Base-by-base conservation (phyloP, 163 green algal genomes). In the Scenedesmus sp. region DNA sequence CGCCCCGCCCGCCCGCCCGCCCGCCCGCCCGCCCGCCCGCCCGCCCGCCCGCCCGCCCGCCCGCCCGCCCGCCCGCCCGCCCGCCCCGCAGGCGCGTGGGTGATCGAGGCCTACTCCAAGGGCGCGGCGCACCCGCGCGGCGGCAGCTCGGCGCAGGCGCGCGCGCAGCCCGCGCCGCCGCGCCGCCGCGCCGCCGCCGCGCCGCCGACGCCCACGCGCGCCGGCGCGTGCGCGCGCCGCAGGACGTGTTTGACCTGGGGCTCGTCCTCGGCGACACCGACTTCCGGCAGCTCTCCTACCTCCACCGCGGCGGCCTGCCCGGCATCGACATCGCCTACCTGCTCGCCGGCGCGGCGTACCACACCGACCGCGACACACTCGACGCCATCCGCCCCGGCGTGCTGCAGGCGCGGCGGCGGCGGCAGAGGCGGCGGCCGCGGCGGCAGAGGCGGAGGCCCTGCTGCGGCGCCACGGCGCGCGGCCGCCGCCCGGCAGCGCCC, bases 221-320 rank as follows among this genome's bases (percentile, higher is more conserved):
- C 15, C 24, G 6, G 54, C 14, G 10, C 13, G 2, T 70, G 1
- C 33, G 31, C 60, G 51, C 2, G 18, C 17, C 42, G 1, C 80
- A 89, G 78, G 84, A 93, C 54, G 78, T 92, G 18, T 89, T 90
- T 67, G 66, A 84, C 56, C 56, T 63, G 28, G 84, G 86, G 4
- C 70, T 96, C 18, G 89, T 95, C 54, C 85, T 92, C 2, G 89
- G 87, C 9, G 92, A 95, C 83, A 95, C 90, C 2, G 92, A 96
- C 71, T 96, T 86, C 76, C 76, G 87, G 22, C 89, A 94, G 83
- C 86, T 95, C 44, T 87, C 75, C 20, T 85, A 87, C 53, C 53
- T 45, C 6, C 39, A 82, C 39, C 22, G 42, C n/a, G 75, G 75
- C 11, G 42, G 44, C 2, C 84, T 94, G 72, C 90, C 91, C 3